Conservation (phyloP, 108 stramenopile genomes). For the Cylindrotheca fusiformis region DNA sequence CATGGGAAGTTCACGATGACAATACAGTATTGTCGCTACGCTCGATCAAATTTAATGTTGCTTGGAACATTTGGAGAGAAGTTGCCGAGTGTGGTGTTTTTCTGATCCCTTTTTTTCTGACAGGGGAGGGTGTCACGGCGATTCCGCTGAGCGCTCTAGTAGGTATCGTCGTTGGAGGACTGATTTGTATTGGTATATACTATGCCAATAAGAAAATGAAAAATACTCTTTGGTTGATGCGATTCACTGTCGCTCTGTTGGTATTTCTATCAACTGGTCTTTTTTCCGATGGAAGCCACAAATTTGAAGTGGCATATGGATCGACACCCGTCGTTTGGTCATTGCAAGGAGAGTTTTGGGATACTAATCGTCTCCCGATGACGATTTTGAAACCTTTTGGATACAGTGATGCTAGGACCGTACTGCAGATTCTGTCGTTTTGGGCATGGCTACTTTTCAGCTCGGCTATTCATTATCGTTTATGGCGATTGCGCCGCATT, state of each 20-base stretch:
- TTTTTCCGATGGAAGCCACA: constrained; percentile 66
- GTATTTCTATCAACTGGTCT: constrained; percentile 67
- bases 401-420: constrained; percentile 65
- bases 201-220: constrained; percentile 54
- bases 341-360: constrained; percentile 48
- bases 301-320: constrained; percentile 66
- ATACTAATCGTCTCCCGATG: constrained; percentile 63
- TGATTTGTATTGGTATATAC: constrained; percentile 55
- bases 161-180: constrained; percentile 53
- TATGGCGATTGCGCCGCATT: too few species aligned
- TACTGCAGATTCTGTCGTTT: constrained; percentile 58
- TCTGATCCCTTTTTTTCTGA: constrained; percentile 73
- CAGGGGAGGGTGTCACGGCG: constrained; percentile 52
- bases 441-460: constrained; percentile 62
- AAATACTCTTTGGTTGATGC: constrained; percentile 49
- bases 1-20: constrained; percentile 19
- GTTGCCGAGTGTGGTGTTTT: constrained; percentile 84
- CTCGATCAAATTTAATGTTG: constrained; percentile 81
- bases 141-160: constrained; percentile 70
- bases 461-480: constrained; percentile 47
- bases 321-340: constrained; percentile 54
- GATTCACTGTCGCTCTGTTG: constrained; percentile 55
- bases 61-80: constrained; percentile 88
- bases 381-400: constrained; percentile 80
- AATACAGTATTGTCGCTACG: constrained; percentile 44